Percentiles rank a stretch among this genome's conserved stretches.
Conservation (phyloP, 805 yeast species). For the Myxozyma monticola region DNA sequence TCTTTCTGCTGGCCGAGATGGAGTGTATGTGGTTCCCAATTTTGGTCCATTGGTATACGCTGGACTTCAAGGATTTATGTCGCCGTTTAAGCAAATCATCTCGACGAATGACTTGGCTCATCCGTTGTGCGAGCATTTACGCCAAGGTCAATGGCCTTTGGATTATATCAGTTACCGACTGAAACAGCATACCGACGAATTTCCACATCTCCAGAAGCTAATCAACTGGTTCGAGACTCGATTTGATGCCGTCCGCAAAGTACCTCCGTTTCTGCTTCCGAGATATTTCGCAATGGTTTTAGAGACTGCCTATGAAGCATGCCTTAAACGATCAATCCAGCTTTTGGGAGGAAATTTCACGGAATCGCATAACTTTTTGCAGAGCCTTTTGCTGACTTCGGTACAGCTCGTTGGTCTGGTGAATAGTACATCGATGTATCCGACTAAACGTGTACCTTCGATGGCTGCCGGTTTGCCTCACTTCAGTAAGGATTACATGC, state of each 20-base stretch:
- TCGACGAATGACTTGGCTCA: conserved; percentile 76
- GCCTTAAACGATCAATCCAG: conserved; percentile 64
- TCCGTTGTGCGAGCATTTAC: conserved; percentile 75
- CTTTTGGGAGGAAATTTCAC: conserved; percentile 52
- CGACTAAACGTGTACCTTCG: conserved; percentile 60
- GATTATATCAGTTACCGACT: conserved; percentile 70
- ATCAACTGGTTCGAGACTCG: conserved; percentile 69
- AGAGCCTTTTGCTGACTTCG: conserved; percentile 74
- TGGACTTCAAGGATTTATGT: conserved; percentile 91
- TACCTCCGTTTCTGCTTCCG: conserved; percentile 82
- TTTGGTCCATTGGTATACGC: conserved; percentile 77
- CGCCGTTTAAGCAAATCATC: conserved; percentile 63
- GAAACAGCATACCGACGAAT: conserved; percentile 49
- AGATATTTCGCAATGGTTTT: conserved; percentile 81
- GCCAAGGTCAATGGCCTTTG: conserved; percentile 87
- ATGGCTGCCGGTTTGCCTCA: conserved; percentile 98
- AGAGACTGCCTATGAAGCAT: conserved; percentile 81
- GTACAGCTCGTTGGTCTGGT: conserved; percentile 81
- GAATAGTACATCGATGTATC: conserved; percentile 72
- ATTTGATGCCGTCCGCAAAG: conserved; percentile 57
- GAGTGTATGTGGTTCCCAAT: conserved; percentile 72
- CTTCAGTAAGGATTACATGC: conserved; percentile 84
- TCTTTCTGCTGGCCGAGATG: conserved; percentile 66
- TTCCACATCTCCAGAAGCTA: conserved; percentile 55
- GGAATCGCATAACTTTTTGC: conserved; percentile 69